Base-by-base conservation (phyloP, 192 early-diverging fungal species). In the Entophlyctis luteolus region DNA sequence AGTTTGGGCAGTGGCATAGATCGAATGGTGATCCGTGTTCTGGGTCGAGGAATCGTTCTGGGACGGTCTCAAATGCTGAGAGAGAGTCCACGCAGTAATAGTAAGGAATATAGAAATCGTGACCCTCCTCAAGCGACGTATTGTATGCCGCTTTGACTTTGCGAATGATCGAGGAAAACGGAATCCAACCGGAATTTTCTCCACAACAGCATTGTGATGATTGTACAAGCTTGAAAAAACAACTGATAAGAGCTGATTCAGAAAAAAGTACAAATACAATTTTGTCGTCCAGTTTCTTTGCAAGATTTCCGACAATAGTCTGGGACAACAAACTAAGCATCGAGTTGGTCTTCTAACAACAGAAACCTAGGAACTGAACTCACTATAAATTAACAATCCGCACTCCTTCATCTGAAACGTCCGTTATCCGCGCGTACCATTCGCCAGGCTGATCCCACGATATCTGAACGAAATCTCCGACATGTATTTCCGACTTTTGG, bases 391-490 rank as follows among this genome's bases (percentile, higher is more conserved):
- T 47, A 23, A 63, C 46, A 48, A 63, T n/a, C 4, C 60, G 60
- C 22, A 63, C 33, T 28, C 60, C 60, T 8, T 48, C 16, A 18
- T 10, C 47, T 22, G 14, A 14, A 4, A 63, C 47, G 3, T 22
- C 60, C n/a, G 46, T 63, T 12, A 63, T 48, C 3, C 60, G 39
- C 23, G 60, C 42, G 28, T 31, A 31, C 46, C 47, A 63, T 3
- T 31, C 10, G 27, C 33, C 33, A 6, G 18, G 14, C 2, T 48
- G 6, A 16, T 25, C 60, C 60, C 60, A 63, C 5, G 10, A 31
- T 23, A 63, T 6, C 32, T 63, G 37, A 27, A 63, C 60, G 45
- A 48, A 63, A 49, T 63, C 47, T 18, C 60, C 60, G 22, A 59
- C 57, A 6, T 37, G n/a, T 10, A 59, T 5, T 14, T 42, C 45